A percentile compares a stretch with the other conserved stretches of the same genome.
Conservation (phyloP, 306 rosid species). For the Vigna angularis region DNA sequence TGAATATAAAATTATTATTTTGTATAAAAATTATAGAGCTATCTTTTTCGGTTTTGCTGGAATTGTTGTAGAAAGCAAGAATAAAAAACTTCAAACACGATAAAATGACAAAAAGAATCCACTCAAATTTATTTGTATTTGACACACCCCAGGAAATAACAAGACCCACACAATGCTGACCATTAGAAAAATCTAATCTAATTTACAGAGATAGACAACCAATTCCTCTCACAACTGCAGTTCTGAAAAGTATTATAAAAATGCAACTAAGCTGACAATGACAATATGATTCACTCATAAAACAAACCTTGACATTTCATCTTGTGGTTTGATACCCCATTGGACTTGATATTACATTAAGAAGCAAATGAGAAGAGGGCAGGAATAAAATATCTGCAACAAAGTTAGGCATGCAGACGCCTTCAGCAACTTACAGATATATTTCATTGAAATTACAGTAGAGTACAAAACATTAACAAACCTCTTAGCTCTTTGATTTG, state of each 20-base stretch:
- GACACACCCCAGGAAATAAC: neutral
- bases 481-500: slow-evolving; percentile 78
- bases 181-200: neutral
- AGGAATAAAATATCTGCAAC: slow-evolving; percentile 50
- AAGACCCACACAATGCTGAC: neutral
- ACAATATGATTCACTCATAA: slow-evolving; percentile 42
- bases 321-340: slow-evolving; percentile 29
- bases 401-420: slow-evolving; percentile 56
- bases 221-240: neutral
- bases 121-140: neutral
- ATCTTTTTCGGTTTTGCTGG: neutral
- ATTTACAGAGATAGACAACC: slow-evolving; percentile 9
- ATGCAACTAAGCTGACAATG: slow-evolving; percentile 17
- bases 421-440: slow-evolving; percentile 54
- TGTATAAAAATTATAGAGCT: neutral
- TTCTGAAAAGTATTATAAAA: neutral
- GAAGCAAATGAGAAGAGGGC: slow-evolving; percentile 35
- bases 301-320: slow-evolving; percentile 31
- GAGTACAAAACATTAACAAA: slow-evolving; percentile 44
- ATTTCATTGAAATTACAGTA: slow-evolving; percentile 53
- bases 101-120: neutral
- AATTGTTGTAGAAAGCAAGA: neutral
- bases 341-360: slow-evolving; percentile 33
- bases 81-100: neutral
- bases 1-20: neutral